Evolutionary conservation across 2,329 filamentous ascomycete species (phyloP), one percentile per base, ranked within the genome.

Genomic region (Fusarium heterosporum): DNA sequence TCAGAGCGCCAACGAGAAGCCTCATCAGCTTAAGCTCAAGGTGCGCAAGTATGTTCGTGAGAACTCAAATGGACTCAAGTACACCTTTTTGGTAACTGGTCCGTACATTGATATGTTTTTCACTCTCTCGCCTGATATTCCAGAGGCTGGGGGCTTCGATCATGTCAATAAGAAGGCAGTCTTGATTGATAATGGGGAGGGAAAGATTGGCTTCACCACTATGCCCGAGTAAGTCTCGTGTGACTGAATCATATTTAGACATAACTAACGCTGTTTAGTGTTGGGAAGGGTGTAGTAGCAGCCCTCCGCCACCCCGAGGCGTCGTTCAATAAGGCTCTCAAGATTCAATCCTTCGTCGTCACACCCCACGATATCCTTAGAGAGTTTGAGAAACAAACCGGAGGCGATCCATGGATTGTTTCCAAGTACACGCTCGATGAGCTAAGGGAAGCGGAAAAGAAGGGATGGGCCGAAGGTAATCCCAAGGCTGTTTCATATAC

Each of bases 291-390:
- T 25, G 83, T 92, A 2, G 86, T 88, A 2, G 86, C 86, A 0
- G 84, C 89, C 1, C 81, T 93, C 14, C 81, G 80, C 16, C 85
- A 89, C 58, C 86, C 87, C 4, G 76, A 83, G 11, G 80, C 76
- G 8, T 81, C 86, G 1, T 81, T 81, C 32, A 85, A 86, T 65
- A 83, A 84, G 52, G 84, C 86, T 0, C 77, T 93, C 32, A 89
- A 87, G 58, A 88, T 93, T 3, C 90, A 92, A 72, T 92, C 90
- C 0, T 93, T 92, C 67, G 89, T 89, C 0, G 83, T 85, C 3
- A 91, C 87, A 0, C 85, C 88, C 0, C 82, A 85, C 10, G 78
- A 87, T 26, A 88, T 92, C 19, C 73, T 91, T 19, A 81, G 81
- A n/a, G 89, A 91, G 73, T 91, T 89, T 69, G 87, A 92, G 78